Conservation (phyloP, 495 filamentous ascomycete genomes). For the Tuber magnatum region DNA sequence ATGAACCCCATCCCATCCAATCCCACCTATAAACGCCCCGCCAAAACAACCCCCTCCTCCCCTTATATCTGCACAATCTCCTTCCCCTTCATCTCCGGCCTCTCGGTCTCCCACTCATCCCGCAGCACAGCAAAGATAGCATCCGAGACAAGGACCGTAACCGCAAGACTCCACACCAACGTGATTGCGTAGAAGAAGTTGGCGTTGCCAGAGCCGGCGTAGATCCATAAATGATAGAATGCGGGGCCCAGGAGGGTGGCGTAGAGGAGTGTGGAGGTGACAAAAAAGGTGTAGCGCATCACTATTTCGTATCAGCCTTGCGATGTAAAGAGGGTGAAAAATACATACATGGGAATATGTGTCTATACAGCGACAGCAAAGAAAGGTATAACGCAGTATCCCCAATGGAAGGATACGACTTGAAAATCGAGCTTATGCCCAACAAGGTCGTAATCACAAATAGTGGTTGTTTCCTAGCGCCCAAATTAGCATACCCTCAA, state of each 20-base stretch:
- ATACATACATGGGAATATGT: slow-evolving; percentile 77
- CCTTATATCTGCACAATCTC: slow-evolving; percentile 72
- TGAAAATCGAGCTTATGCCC: slow-evolving; percentile 86
- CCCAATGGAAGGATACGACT: slow-evolving; percentile 88
- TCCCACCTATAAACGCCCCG: background rate
- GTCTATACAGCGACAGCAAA: slow-evolving; percentile 76
- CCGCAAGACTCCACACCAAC: slow-evolving; percentile 86
- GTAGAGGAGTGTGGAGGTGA: slow-evolving; percentile 72
- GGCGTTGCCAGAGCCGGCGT: slow-evolving; percentile 92
- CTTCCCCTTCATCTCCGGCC: slow-evolving; percentile 81
- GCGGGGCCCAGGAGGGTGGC: slow-evolving; percentile 81
- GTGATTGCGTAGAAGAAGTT: slow-evolving; percentile 99
- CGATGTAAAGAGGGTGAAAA: background rate
- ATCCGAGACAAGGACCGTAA: slow-evolving; percentile 71
- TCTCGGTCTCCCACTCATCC: slow-evolving; percentile 89
- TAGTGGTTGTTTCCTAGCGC: slow-evolving; percentile 59
- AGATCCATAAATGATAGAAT: slow-evolving; percentile 97
- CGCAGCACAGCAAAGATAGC: slow-evolving; percentile 76
- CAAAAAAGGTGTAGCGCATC: slow-evolving; percentile 89
- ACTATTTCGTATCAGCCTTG: slow-evolving; percentile 47
- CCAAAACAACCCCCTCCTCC: background rate
- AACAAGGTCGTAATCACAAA: slow-evolving; percentile 74
- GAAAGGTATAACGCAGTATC: slow-evolving; percentile 79
- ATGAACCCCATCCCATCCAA: background rate
- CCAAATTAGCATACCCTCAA: background rate